Evolutionary conservation across 805 yeast genomes (phyloP).

Genomic region (Candida tammaniensis): DNA sequence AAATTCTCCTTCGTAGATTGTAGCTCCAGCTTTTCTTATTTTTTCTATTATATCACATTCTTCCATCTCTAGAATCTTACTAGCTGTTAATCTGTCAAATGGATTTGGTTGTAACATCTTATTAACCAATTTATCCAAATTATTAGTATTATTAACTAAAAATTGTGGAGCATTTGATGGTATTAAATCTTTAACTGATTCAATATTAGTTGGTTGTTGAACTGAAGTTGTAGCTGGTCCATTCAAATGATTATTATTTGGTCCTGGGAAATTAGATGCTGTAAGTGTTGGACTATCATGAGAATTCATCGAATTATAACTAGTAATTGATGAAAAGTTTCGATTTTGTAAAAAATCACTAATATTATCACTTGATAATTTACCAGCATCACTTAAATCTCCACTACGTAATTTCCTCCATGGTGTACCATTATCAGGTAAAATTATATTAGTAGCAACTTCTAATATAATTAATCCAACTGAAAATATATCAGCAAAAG

Average conservation of each 20-base stretch:
- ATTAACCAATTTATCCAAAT: constrained; percentile 75
- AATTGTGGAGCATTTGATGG: constrained; percentile 90
- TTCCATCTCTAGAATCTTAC: constrained; percentile 59
- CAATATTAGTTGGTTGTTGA: constrained; percentile 5
- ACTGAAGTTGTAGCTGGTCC: constrained; percentile 8
- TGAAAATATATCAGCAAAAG: constrained; percentile 94
- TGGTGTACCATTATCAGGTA: constrained; percentile 94
- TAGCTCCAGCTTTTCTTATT: constrained; percentile 87
- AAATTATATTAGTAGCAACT: constrained; percentile 89
- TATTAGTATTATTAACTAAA: constrained; percentile 50
- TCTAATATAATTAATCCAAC: constrained; percentile 91
- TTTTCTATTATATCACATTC: constrained; percentile 79
- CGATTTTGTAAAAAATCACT: constrained; percentile 40
- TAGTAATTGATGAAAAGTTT: constrained; percentile 32
- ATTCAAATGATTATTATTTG: too few relatives aligned
- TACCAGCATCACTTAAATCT: constrained; percentile 92
- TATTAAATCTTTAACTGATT: constrained; percentile 34
- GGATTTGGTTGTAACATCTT: constrained; percentile 92
- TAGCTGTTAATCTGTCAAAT: constrained; percentile 74
- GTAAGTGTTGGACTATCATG: constrained; percentile 10
- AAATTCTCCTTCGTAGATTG: constrained; percentile 91
- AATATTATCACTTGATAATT: constrained; percentile 54
- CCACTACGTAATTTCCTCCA: constrained; percentile 97
- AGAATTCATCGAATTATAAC: constrained; percentile 22
- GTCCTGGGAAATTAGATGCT: background rate